Evolutionary conservation across 2,329 filamentous ascomycete genomes (phyloP), one percentile per base, ranked within the genome.

Genomic region (Exserohilum turcica): DNA sequence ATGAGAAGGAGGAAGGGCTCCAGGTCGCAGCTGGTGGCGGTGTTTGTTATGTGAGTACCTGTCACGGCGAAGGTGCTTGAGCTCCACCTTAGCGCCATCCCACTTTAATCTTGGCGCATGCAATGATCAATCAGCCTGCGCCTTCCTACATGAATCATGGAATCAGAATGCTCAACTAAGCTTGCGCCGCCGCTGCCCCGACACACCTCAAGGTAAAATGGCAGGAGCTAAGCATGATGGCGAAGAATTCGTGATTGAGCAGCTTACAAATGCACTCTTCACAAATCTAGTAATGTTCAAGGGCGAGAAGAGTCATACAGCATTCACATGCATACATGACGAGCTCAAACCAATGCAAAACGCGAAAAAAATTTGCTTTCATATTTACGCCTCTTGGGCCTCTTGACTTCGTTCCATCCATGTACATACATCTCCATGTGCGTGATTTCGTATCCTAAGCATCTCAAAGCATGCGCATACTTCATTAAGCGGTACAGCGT

Each of bases 41-140:
- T 48, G 43, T 27, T 52, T 52, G 35, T 60, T 57, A 53, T 48
- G 54, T 48, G 60, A 55, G 57, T 54, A 56, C 44, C 53, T 61
- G 55, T 45, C 47, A 43, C 52, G 43, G 38, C 54, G 56, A 65
- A 61, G 61, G 60, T 63, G 54, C 60, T 62, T 53, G 61, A 64
- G 60, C 57, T 63, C 56, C 51, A 56, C 51, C 18, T 27, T 57
- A 59, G 52, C 57, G 44, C 43, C 46, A 49, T 48, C 48, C 55
- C 49, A 60, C 55, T 40, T 54, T 18, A 31, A 12, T 42, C 57
- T 58, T 58, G 59, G 59, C 59, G 35, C 48, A 43, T 51, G 53
- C 47, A 47, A 44, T 60, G 48, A 36, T 32, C 35, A 42, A 24
- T 35, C 43, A 19, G 24, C 40, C 21, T 24, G 21, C 4, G 21